These are phyloP conservation scores for Coemansia sp. DNA, from an alignment of 192 early-diverging fungal genomes.

Conservation along the genomic window DNA sequence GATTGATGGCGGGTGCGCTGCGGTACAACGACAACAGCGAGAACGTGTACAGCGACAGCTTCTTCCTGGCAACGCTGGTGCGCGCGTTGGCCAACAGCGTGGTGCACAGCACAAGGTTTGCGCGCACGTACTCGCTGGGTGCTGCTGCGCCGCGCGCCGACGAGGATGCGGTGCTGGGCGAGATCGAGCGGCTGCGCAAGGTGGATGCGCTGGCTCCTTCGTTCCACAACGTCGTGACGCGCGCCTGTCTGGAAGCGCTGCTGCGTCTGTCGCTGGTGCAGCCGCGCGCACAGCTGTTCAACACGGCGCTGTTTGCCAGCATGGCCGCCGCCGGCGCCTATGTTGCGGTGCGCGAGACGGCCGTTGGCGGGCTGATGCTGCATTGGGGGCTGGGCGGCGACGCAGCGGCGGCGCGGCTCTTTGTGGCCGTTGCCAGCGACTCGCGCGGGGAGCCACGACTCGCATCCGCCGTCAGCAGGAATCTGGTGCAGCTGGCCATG, in stretches of 20 bases:
- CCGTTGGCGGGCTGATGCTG: slow-evolving; percentile 75
- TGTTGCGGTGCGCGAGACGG: slow-evolving; percentile 65
- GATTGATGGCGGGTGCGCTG: slow-evolving; percentile 75
- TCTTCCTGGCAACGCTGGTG: slow-evolving; percentile 77
- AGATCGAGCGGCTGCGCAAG: slow-evolving; percentile 78
- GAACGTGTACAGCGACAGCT: slow-evolving; percentile 82
- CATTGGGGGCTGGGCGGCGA: slow-evolving; percentile 62
- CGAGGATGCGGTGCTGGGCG: slow-evolving; percentile 37
- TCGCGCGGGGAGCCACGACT: slow-evolving; percentile 7
- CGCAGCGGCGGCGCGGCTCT: slow-evolving; percentile 22
- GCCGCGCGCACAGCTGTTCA: slow-evolving; percentile 68
- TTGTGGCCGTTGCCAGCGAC: slow-evolving; percentile 27
- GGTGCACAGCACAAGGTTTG: slow-evolving; percentile 45
- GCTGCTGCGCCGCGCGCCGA: slow-evolving; percentile 12
- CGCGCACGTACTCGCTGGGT: slow-evolving; percentile 5
- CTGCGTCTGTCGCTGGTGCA: slow-evolving; percentile 60
- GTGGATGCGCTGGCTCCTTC: slow-evolving; percentile 83
- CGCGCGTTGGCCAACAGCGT: slow-evolving; percentile 67
- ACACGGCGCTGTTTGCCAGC: slow-evolving; percentile 70
- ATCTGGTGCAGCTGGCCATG: slow-evolving; percentile 22
- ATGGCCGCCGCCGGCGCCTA: slow-evolving; percentile 76
- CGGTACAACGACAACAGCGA: slow-evolving; percentile 92
- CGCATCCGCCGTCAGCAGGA: slow-evolving; percentile 8
- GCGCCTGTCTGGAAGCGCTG: slow-evolving; percentile 74
- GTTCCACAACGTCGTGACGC: slow-evolving; percentile 83